Base-by-base conservation (phyloP, 805 yeast species). In the Monosporozyma servazzii region DNA sequence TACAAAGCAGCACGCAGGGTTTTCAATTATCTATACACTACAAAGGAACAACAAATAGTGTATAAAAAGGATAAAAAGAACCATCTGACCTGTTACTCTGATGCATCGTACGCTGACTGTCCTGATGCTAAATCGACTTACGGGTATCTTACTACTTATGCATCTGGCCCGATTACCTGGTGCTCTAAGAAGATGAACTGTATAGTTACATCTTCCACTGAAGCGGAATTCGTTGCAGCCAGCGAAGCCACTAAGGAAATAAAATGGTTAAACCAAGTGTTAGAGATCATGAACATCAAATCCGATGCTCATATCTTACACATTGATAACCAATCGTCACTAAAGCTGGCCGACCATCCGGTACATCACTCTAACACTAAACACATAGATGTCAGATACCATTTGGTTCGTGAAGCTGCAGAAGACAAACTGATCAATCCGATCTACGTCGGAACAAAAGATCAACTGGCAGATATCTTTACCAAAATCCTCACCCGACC, bases 21-120 rank as follows among this genome's bases (percentile, higher is more conserved):
- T 1, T 18, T 55, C 7, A 37, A 39, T 3, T 56, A 54, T 29
- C 17, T 56, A 1, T 54, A 51, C 7, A 25, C 27, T 25, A 25
- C 27, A 5, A 5, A 7, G 7, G 7, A 25, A 25, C 27, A 25
- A 25, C 5, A 25, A 25, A 25, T 25, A 25, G 27, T 25, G 1
- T 25, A 25, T 7, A 25, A 25, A 25, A 25, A 25, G 27, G 7
- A 25, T 25, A 7, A 25, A 5, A 1, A 5, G 7, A 25, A 25
- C 5, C 27, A 25, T 25, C 7, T 25, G 27, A 25, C 7, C 7
- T 25, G 27, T 7, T 25, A 25, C 27, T 25, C 27, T 5, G 27
- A 25, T 25, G 27, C 27, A 1, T 25, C 27, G 2, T 25, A 25
- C 7, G 27, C 27, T 1, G 27, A 25, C 2, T 25, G 27, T 25